A percentile compares a stretch with the other conserved stretches of the same genome.
These are phyloP conservation scores for Achaetomium macrosporum DNA, from an alignment of 2,329 filamentous ascomycete species.

Conservation along the genomic window DNA sequence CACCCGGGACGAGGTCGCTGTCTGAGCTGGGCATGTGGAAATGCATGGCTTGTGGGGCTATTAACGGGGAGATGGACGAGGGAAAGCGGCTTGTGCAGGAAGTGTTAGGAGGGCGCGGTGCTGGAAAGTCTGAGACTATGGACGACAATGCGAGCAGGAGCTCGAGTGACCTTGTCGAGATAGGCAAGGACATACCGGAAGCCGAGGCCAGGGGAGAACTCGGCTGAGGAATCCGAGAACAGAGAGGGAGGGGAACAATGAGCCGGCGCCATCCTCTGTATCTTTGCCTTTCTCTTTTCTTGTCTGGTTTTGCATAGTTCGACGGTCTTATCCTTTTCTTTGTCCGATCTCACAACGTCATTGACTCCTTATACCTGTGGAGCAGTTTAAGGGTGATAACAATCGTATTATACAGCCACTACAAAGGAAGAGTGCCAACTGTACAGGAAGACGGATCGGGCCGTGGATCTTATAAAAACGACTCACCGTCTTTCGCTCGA, in stretches of 20 bases:
- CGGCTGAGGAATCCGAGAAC: constrained; percentile 5
- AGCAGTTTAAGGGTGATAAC: not conserved
- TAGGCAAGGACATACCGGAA: constrained; percentile 15
- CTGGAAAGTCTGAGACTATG: constrained; percentile 18
- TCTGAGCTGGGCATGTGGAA: constrained; percentile 82
- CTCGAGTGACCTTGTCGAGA: constrained; percentile 22
- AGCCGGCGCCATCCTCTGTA: not conserved
- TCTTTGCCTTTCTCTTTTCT: not conserved
- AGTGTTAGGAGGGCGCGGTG: constrained; percentile 38
- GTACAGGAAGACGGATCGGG: not conserved
- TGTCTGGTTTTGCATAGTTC: not conserved
- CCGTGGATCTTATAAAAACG: not conserved
- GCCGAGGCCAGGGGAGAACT: constrained; percentile 2
- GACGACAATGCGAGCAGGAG: constrained; percentile 18
- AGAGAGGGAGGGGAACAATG: constrained; percentile 8
- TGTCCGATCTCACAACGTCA: not conserved
- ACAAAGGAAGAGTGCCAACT: not conserved
- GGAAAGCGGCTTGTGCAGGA: constrained; percentile 65
- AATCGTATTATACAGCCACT: not conserved
- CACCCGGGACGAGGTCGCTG: constrained; percentile 71
- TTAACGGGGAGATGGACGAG: constrained; percentile 79
- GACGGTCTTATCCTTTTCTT: not conserved
- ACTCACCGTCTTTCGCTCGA: not conserved
- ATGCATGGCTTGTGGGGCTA: constrained; percentile 75
- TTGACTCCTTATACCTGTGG: not conserved